Evolutionary conservation across 1,284 basidiomycete genomes (phyloP), one percentile per base, ranked within the genome.

Genomic region (Malassezia furfur): DNA sequence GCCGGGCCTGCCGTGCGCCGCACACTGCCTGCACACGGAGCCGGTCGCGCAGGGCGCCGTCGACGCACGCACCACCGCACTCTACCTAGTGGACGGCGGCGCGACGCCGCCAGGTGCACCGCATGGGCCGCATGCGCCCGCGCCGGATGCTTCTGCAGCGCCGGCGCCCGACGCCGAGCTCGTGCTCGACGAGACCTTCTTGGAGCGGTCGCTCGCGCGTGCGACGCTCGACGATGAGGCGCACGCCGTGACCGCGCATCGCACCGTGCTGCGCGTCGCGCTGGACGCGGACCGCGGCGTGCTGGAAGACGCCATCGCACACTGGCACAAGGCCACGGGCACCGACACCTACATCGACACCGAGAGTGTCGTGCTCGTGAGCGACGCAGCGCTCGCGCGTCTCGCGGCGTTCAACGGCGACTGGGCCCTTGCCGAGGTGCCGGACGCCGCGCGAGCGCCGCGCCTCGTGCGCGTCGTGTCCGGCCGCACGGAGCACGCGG

Each of bases 391-490:
- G 50, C 78, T 96, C 15, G 83, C 83, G 11, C 79, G 80, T 46
- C 76, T 89, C 28, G 90, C 89, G 0, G 77, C 87, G 4, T 82
- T 91, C 61, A 84, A 84, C 63, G 87, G 87, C 32, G 88, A 94
- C 73, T 93, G 90, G 90, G 89, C 88, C 66, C 64, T 84, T 70
- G 54, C 59, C 8, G 58, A 54, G 34, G 50, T 55, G 5, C 43
- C 25, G 6, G 22, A 19, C 15, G 25, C 43, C 7, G 17, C 14
- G 15, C 43, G 43, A 1, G 22, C 49, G 9, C 59, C 46, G 14
- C 59, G 64, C 30, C 45, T 70, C 22, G 66, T 69, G 31, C 66
- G 68, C 22, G 41, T 70, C 4, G 50, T 70, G 6, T 47, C 50
- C 5, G 58, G 37, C 12, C 8, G 6, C 40, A 25, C 47, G 14